Conservation (phyloP, 768 basidiomycete genomes). For the Pulveroboletus ravenelii region DNA sequence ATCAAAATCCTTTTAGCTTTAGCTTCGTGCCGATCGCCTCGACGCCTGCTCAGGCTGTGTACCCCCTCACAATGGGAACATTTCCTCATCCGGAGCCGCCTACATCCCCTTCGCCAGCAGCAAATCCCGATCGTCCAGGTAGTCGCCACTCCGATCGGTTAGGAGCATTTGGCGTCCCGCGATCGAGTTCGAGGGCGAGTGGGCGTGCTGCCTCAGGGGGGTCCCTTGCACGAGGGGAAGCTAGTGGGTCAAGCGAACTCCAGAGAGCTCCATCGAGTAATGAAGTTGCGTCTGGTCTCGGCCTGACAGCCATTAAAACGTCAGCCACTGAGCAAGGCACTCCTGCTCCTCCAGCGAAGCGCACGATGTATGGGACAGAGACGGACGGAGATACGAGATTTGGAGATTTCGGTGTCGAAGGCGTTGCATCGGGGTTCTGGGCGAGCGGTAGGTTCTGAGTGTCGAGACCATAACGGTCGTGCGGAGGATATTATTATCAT, state of each 20-base stretch:
- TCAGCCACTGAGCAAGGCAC: slow-evolving; percentile 37
- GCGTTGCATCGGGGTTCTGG: slow-evolving; percentile 74
- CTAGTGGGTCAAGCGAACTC: slow-evolving; percentile 23
- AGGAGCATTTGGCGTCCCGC: slow-evolving; percentile 30
- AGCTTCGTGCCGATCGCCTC: slow-evolving; percentile 48
- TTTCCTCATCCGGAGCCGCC: slow-evolving; percentile 34
- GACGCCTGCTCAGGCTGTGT: slow-evolving; percentile 43
- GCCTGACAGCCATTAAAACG: slow-evolving; percentile 37
- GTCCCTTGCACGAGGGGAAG: slow-evolving; percentile 23
- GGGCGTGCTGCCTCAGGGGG: slow-evolving; percentile 26
- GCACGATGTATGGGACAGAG: slow-evolving; percentile 84
- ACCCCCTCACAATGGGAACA: slow-evolving; percentile 35
- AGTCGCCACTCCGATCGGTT: slow-evolving; percentile 32
- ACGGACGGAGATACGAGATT: slow-evolving; percentile 78
- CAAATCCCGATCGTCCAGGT: slow-evolving; percentile 29
- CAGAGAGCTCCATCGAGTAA: slow-evolving; percentile 39
- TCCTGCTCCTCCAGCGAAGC: slow-evolving; percentile 46
- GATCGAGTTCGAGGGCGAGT: slow-evolving; percentile 36
- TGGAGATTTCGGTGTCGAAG: slow-evolving; percentile 78
- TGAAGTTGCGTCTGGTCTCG: slow-evolving; percentile 42
- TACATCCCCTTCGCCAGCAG: slow-evolving; percentile 31
- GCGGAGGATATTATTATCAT: slow-evolving; percentile 2
- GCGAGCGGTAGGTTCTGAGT: slow-evolving; percentile 42
- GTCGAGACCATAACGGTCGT: background rate
- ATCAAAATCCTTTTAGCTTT: slow-evolving; percentile 51